A percentile compares a stretch with the other conserved stretches of the same genome.
Evolutionary conservation across 192 early-diverging fungal species (phyloP).

Genomic region (Diversispora epigaea): DNA sequence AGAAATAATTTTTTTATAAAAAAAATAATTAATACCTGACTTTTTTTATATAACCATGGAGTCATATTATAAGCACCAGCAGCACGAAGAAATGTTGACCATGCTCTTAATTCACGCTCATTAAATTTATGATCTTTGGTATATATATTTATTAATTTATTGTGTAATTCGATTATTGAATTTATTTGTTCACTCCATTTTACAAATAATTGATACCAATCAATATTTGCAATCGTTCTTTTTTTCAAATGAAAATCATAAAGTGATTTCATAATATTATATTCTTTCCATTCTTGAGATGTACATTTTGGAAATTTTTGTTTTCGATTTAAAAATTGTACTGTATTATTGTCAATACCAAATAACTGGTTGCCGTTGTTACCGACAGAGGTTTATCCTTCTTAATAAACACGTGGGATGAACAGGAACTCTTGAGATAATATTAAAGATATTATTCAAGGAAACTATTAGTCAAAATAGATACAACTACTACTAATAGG

Average conservation of each 20-base stretch:
- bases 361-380: background rate
- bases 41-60: background rate
- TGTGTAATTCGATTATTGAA: background rate
- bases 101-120: background rate
- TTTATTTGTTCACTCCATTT: background rate
- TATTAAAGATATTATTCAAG: too few relatives aligned
- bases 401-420: too few relatives aligned
- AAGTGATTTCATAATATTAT: background rate
- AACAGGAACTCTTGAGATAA: too few relatives aligned
- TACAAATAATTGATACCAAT: background rate
- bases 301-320: background rate
- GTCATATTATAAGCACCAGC: background rate
- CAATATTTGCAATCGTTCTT: background rate
- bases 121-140: background rate
- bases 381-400: too few relatives aligned
- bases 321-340: background rate
- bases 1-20: too few relatives aligned
- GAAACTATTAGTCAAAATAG: too few relatives aligned
- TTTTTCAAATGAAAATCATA: background rate
- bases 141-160: background rate
- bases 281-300: background rate
- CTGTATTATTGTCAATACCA: background rate
- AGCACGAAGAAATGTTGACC: background rate
- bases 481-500: too few relatives aligned
- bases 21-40: background rate